Evolutionary conservation across 2,329 filamentous ascomycete species (phyloP), one percentile per base, ranked within the genome.

Genomic region (Stagonosporopsis vannaccii): DNA sequence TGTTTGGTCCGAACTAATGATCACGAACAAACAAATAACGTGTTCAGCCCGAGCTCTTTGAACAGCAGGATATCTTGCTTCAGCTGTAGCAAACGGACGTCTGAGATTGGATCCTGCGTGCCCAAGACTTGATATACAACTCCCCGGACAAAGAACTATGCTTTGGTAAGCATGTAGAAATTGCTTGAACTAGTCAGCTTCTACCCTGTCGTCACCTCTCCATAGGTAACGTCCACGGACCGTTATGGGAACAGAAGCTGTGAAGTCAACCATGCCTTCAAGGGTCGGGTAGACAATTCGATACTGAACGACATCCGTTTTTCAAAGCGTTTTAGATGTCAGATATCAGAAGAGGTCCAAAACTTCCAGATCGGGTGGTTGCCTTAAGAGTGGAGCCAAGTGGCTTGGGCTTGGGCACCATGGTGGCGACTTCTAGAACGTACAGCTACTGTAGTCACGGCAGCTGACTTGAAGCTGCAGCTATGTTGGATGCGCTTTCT

Each of bases 201-300:
- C 12, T 40, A 51, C 50, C 17, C 56, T 46, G 15, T 53, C 19
- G 11, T 58, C 45, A 5, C 56, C 56, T 44, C 50, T 50, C 56
- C 50, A 58, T 0, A 58, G 56, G 26, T 58, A 58, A 5, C 56
- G 56, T 4, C 56, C 56, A n/a, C 45, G 56, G n/a, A 58, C 41
- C 7, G 40, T 46, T 6, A 58, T 54, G n/a, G 56, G 45, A 19
- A 58, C n/a, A 13, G 50, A 58, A 8, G 45, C 41, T 32, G 44
- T 7, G 11, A n/a, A 11, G 7, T 15, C 20, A 26, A 28, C 17
- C 54, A 52, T 52, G 2, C 41, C 9, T 9, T 26, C 17, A 22
- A 15, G 17, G 19, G 32, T 37, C 19, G 20, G 2, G 9, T 9
- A 15, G 8, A 13, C 30, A 32, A 32, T n/a, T 15, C 9, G 15